Percentiles rank a stretch among this genome's conserved stretches.
phyloP scores from a whole-genome alignment of 257 asterid genomes.

The Perilla frutescens region DNA sequence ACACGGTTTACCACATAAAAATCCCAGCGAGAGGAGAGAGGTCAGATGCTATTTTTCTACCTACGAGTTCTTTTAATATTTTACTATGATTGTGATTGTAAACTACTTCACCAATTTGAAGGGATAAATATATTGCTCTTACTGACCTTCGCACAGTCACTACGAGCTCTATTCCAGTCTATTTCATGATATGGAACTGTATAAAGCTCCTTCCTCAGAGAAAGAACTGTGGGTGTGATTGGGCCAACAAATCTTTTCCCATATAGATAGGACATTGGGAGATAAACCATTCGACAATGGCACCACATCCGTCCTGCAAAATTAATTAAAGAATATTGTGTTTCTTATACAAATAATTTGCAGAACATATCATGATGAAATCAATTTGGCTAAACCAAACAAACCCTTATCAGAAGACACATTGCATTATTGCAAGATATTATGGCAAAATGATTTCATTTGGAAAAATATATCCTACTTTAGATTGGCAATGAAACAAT shows the following conservation, averaged over 20 bases:
- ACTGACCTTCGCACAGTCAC: constrained; percentile 90
- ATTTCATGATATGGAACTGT: constrained; percentile 82
- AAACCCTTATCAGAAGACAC: constrained; percentile 1
- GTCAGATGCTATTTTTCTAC: constrained; percentile 2
- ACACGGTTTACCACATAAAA: constrained; percentile 2
- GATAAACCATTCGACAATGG: constrained; percentile 98
- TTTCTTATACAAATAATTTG: constrained; percentile 29
- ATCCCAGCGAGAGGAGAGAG: neutral
- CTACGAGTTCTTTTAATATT: neutral
- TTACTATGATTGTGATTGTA: neutral
- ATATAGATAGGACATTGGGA: constrained; percentile 90
- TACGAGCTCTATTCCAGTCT: constrained; percentile 84
- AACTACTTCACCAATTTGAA: neutral
- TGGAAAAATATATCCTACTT: constrained; percentile 15
- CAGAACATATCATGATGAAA: neutral
- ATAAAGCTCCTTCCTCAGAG: constrained; percentile 85
- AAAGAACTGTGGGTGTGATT: constrained; percentile 81
- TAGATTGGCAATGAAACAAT: neutral
- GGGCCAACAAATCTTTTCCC: constrained; percentile 93
- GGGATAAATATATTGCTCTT: constrained; percentile 22
- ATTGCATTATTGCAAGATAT: constrained; percentile 17
- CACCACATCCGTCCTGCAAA: constrained; percentile 98
- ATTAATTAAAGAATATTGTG: constrained; percentile 14
- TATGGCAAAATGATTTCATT: constrained; percentile 3
- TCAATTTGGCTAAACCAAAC: constrained; percentile 22